Percentiles rank a stretch among this genome's conserved stretches.
phyloP scores from a whole-genome alignment of 2,329 filamentous ascomycete genomes.

The Fusarium pseudoanthophilum region DNA sequence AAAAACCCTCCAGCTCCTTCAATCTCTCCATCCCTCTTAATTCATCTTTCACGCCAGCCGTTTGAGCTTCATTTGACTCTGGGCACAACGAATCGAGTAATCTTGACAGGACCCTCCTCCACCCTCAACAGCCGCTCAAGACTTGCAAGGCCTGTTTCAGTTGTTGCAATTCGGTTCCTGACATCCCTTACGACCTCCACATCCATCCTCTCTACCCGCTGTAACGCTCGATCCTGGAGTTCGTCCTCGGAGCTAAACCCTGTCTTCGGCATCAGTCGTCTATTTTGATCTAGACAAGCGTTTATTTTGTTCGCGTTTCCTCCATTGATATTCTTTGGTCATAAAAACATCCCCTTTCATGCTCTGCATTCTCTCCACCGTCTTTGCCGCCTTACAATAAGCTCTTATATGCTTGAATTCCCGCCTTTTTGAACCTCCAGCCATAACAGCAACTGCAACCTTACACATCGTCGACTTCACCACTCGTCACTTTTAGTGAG shows the following conservation, averaged over 20 bases:
- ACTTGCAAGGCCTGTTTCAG: conserved; percentile 24
- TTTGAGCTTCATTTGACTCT: conserved; percentile 6
- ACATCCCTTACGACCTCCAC: conserved; percentile 20
- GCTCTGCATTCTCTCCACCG: conserved; percentile 7
- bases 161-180: conserved; percentile 25
- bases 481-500: conserved; percentile 39
- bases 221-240: conserved; percentile 32
- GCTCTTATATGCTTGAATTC: conserved; percentile 32
- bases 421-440: conserved; percentile 34
- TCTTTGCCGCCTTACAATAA: conserved; percentile 27
- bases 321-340: conserved; percentile 21
- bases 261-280: conserved; percentile 27
- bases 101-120: conserved; percentile 24
- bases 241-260: conserved; percentile 32
- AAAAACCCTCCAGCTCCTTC: conserved; percentile 20
- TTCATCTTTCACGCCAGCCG: conserved; percentile 9
- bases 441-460: conserved; percentile 25
- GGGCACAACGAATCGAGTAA: conserved; percentile 21
- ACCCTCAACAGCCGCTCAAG: conserved; percentile 8
- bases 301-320: conserved; percentile 35
- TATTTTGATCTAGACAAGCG: conserved; percentile 40
- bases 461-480: conserved; percentile 15
- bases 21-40: conserved; percentile 10
- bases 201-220: conserved; percentile 28
- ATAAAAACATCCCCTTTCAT: conserved; percentile 19